A percentile compares a stretch with the other conserved stretches of the same genome.
These are phyloP conservation scores for Ogataea angusta DNA, from an alignment of 805 yeast species.

Conservation along the genomic window DNA sequence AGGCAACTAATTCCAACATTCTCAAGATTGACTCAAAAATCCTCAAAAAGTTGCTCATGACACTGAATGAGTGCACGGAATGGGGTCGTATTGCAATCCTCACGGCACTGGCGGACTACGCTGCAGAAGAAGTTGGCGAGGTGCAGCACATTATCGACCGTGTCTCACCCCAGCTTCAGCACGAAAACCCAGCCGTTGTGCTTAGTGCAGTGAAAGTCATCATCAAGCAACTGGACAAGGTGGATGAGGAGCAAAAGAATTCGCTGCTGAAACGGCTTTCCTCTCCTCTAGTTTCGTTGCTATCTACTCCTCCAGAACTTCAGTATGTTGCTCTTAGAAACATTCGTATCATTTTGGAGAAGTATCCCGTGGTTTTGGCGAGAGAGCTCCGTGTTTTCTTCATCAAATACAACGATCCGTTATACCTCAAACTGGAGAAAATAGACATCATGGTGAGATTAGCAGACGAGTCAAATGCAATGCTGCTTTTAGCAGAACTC, in stretches of 20 bases:
- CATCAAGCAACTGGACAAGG: conserved; percentile 57
- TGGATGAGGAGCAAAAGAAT: conserved; percentile 38
- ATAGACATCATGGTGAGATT: conserved; percentile 71
- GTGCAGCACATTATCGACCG: conserved; percentile 85
- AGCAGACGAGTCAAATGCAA: conserved; percentile 56
- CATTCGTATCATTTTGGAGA: conserved; percentile 83
- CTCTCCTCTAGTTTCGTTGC: conserved; percentile 83
- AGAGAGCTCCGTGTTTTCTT: conserved; percentile 86
- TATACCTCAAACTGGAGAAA: conserved; percentile 73
- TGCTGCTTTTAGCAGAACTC: conserved; percentile 61
- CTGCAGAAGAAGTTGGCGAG: conserved; percentile 54
- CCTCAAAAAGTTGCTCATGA: conserved; percentile 65
- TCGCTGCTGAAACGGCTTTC: conserved; percentile 64
- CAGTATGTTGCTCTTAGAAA: conserved; percentile 92
- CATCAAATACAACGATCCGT: conserved; percentile 81
- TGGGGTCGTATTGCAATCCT: conserved; percentile 96
- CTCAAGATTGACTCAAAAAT: conserved; percentile 39
- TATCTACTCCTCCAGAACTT: conserved; percentile 88
- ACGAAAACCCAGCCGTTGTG: conserved; percentile 94
- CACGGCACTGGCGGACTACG: conserved; percentile 73
- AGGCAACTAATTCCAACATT: conserved; percentile 28
- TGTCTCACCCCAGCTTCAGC: conserved; percentile 92
- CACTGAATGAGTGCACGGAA: conserved; percentile 95
- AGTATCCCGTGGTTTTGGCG: conserved; percentile 75
- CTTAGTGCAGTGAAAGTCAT: conserved; percentile 79